A percentile compares a stretch with the other conserved stretches of the same genome.
phyloP scores from a whole-genome alignment of 768 basidiomycete species.

The Suillus americanus region DNA sequence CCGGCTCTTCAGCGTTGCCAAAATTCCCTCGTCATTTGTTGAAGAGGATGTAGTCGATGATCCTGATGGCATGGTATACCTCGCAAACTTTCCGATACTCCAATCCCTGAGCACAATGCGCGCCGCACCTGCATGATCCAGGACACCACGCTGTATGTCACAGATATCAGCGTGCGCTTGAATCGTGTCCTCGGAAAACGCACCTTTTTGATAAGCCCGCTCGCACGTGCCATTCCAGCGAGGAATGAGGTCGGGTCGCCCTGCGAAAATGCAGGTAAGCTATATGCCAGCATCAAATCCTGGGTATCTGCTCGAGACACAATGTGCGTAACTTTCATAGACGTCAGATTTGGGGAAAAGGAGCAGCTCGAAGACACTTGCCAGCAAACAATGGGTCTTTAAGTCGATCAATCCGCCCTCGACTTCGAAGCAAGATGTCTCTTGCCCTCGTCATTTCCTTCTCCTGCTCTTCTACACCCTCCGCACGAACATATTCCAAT shows the following conservation, averaged over 20 bases:
- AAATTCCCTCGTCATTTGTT: constrained; percentile 44
- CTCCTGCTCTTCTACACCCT: constrained; percentile 29
- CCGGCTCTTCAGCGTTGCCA: constrained; percentile 48
- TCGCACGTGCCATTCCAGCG: constrained; percentile 70
- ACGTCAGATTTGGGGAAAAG: constrained; percentile 15
- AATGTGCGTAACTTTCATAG: constrained; percentile 59
- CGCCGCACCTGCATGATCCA: constrained; percentile 74
- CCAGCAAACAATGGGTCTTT: constrained; percentile 76
- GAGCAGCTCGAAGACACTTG: constrained; percentile 36
- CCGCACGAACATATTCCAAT: constrained; percentile 49
- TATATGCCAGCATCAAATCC: constrained; percentile 90
- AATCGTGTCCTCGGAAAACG: constrained; percentile 11
- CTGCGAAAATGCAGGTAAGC: constrained; percentile 71
- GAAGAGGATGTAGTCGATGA: constrained; percentile 9
- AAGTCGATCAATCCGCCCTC: constrained; percentile 80
- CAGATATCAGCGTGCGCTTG: constrained; percentile 11
- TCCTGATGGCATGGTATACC: constrained; percentile 62
- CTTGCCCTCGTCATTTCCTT: constrained; percentile 38
- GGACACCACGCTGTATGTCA: constrained; percentile 57
- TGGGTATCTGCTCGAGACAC: constrained; percentile 67
- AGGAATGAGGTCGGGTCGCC: constrained; percentile 76
- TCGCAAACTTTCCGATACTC: constrained; percentile 69
- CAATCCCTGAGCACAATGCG: constrained; percentile 84
- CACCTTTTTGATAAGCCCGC: constrained; percentile 78
- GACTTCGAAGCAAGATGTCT: constrained; percentile 77